Percentiles rank a stretch among this genome's conserved stretches.
Evolutionary conservation across 2,329 filamentous ascomycete genomes (phyloP).

Genomic region (Colletotrichum tabaci): DNA sequence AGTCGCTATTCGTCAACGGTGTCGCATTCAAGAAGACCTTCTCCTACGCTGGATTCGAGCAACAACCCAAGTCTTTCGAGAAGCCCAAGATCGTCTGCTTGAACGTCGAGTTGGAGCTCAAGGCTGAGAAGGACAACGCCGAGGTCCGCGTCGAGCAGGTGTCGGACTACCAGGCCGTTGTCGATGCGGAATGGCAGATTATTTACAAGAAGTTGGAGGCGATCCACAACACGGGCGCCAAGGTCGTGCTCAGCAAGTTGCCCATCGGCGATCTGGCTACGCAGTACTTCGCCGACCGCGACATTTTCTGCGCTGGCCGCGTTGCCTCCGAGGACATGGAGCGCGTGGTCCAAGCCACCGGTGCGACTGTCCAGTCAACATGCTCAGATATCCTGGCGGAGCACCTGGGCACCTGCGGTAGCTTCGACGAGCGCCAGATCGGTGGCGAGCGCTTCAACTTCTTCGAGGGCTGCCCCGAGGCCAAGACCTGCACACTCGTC

Average conservation of each 20-base stretch:
- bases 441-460: slow-evolving; percentile 98
- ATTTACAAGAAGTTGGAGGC: slow-evolving; percentile 99
- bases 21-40: slow-evolving; percentile 99
- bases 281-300: slow-evolving; percentile 97
- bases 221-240: slow-evolving; percentile 91
- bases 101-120: slow-evolving; percentile 97
- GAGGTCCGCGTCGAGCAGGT: slow-evolving; percentile 98
- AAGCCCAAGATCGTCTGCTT: slow-evolving; percentile 97
- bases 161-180: slow-evolving; percentile 98
- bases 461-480: slow-evolving; percentile 94
- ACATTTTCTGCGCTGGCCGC: slow-evolving; percentile 97
- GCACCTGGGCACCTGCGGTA: slow-evolving; percentile 91
- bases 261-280: slow-evolving; percentile 98
- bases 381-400: slow-evolving; percentile 93
- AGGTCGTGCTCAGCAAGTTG: slow-evolving; percentile 96
- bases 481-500: slow-evolving; percentile 96
- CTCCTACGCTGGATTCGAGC: slow-evolving; percentile 98
- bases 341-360: slow-evolving; percentile 94
- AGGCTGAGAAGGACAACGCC: slow-evolving; percentile 99
- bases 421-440: slow-evolving; percentile 96
- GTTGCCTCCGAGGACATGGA: slow-evolving; percentile 94
- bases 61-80: slow-evolving; percentile 96
- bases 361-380: slow-evolving; percentile 92
- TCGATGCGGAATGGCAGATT: slow-evolving; percentile 99
- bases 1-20: slow-evolving; percentile 96